Evolutionary conservation across 2,329 filamentous ascomycete species (phyloP).

Genomic region (Diaporthe ampelina): DNA sequence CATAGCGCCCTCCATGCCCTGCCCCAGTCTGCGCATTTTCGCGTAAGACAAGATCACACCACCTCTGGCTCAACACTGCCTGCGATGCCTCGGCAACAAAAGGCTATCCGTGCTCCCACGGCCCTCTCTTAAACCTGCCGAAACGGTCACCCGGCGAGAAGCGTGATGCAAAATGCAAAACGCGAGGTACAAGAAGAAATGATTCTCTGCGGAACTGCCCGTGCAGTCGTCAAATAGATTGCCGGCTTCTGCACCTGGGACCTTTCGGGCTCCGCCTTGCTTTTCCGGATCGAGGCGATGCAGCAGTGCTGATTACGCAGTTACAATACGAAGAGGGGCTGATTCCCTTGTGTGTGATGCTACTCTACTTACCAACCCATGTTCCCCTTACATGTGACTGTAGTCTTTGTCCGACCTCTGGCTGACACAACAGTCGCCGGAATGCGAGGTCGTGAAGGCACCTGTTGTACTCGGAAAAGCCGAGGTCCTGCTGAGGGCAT

Average conservation of each 20-base stretch:
- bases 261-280: background rate
- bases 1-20: background rate
- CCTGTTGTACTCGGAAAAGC: background rate
- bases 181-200: background rate
- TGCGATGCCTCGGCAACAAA: conserved; percentile 13
- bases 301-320: background rate
- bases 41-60: conserved; percentile 18
- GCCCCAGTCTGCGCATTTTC: background rate
- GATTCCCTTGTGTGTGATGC: background rate
- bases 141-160: background rate
- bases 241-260: background rate
- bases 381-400: background rate
- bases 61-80: conserved; percentile 6
- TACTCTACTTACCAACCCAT: background rate
- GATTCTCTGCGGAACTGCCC: background rate
- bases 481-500: background rate
- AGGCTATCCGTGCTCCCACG: background rate
- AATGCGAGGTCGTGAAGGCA: background rate
- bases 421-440: background rate
- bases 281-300: conserved; percentile 9
- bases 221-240: conserved; percentile 8
- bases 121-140: conserved; percentile 3
- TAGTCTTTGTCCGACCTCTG: background rate
- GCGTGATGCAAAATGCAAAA: background rate
- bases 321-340: background rate